Conservation (phyloP, 495 filamentous ascomycete species). For the Sphaerosporella brunnea region DNA sequence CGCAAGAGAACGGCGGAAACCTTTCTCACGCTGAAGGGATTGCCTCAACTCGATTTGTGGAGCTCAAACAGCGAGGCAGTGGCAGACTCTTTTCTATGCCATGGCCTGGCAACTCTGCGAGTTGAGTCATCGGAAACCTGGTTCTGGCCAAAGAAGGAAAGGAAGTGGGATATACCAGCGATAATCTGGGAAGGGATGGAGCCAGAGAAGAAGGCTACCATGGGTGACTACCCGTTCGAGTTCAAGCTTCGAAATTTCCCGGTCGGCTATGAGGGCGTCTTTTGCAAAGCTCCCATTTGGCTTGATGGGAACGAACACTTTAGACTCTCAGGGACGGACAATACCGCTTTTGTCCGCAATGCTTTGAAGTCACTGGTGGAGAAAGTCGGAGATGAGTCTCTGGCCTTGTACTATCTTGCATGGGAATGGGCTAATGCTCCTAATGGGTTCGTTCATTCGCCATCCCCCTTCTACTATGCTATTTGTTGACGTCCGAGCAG, state of each 20-base stretch:
- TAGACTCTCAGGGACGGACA: not conserved
- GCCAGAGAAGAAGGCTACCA: constrained; percentile 17
- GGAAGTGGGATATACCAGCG: not conserved
- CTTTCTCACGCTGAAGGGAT: constrained; percentile 50
- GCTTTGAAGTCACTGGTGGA: constrained; percentile 41
- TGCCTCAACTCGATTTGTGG: constrained; percentile 35
- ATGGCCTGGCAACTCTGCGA: constrained; percentile 4
- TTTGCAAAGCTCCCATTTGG: constrained; percentile 10
- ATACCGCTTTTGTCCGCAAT: constrained; percentile 16
- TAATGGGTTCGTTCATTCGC: constrained; percentile 13
- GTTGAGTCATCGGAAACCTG: constrained; percentile 10
- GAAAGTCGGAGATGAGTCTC: constrained; percentile 29
- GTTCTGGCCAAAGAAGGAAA: constrained; percentile 21
- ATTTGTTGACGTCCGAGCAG: too few species aligned
- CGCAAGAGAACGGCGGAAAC: constrained; percentile 40
- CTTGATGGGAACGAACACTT: not conserved
- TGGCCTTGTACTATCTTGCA: constrained; percentile 57
- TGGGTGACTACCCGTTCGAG: constrained; percentile 12
- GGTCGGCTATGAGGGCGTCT: constrained; percentile 13
- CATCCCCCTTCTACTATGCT: not conserved
- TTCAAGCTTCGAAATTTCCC: constrained; percentile 20
- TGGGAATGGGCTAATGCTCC: constrained; percentile 44
- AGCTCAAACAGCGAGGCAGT: constrained; percentile 8
- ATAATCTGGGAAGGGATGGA: constrained; percentile 19
- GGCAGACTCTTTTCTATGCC: constrained; percentile 27